phyloP scores from a whole-genome alignment of 352 stramenopile genomes.

The Achlya hypogyna region DNA sequence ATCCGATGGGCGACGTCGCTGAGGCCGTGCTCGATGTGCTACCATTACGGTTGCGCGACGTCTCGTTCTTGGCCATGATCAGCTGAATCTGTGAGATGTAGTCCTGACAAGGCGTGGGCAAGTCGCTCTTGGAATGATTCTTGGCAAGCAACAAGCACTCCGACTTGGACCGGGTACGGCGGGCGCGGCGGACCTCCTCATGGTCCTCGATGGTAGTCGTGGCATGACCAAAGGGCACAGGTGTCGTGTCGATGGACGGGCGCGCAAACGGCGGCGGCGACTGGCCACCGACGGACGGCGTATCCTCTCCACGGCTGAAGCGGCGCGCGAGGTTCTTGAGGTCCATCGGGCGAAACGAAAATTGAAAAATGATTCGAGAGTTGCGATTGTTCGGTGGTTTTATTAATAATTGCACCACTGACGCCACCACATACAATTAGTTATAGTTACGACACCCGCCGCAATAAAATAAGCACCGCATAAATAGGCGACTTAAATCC shows the following conservation, averaged over 20 bases:
- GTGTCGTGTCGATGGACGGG: neutral
- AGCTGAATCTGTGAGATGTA: slow-evolving; percentile 83
- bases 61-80: slow-evolving; percentile 60
- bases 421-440: neutral
- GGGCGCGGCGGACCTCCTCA: slow-evolving; percentile 18
- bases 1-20: neutral
- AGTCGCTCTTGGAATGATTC: slow-evolving; percentile 35
- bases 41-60: neutral
- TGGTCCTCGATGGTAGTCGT: neutral
- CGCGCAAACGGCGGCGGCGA: neutral
- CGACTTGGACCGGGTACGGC: slow-evolving; percentile 63
- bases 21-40: neutral
- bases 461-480: neutral
- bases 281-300: too few relatives aligned
- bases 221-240: slow-evolving; percentile 4
- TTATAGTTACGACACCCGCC: neutral
- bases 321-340: neutral
- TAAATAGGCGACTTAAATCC: neutral
- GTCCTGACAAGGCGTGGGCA: slow-evolving; percentile 67
- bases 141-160: slow-evolving; percentile 72
- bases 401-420: neutral
- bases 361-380: too few relatives aligned
- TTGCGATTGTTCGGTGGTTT: too few relatives aligned
- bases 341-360: neutral
- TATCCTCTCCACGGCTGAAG: neutral